phyloP scores from a whole-genome alignment of 768 basidiomycete genomes.

The Mycena vitilis region DNA sequence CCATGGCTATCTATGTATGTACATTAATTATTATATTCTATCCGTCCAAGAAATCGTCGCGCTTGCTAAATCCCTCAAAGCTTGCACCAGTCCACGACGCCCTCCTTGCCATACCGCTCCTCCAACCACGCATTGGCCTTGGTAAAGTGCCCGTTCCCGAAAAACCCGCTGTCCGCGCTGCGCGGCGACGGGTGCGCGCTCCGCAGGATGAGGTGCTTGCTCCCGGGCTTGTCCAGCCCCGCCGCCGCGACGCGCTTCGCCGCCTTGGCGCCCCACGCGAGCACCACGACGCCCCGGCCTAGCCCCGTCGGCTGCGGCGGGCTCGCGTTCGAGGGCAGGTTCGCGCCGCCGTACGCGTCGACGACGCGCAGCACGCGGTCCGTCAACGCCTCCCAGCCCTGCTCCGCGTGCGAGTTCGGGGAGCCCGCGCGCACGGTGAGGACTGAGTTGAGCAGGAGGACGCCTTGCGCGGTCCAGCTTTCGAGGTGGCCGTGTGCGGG shows the following conservation, averaged over 20 bases:
- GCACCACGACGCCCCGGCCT: constrained; percentile 79
- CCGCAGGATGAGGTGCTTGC: constrained; percentile 82
- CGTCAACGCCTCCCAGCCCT: constrained; percentile 94
- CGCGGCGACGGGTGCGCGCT: constrained; percentile 32
- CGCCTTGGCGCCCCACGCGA: constrained; percentile 93
- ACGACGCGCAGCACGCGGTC: constrained; percentile 82
- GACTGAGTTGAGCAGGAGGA: constrained; percentile 92
- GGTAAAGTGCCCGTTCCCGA: constrained; percentile 83
- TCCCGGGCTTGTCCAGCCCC: constrained; percentile 70
- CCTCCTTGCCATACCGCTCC: constrained; percentile 78
- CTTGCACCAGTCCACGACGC: constrained; percentile 78
- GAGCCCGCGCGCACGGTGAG: constrained; percentile 84
- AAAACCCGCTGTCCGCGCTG: constrained; percentile 69
- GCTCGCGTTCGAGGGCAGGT: constrained; percentile 50
- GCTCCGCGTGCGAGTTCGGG: constrained; percentile 85
- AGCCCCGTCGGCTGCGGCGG: constrained; percentile 55
- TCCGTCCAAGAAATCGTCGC: not conserved
- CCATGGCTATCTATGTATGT: constrained; percentile 2
- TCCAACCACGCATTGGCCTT: constrained; percentile 90
- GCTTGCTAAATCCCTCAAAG: not conserved
- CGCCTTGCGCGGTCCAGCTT: constrained; percentile 86
- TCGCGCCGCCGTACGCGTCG: constrained; percentile 80
- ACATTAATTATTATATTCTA: constrained; percentile 5
- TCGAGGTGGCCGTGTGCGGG: constrained; percentile 90
- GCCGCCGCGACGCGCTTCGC: constrained; percentile 75